Base-by-base conservation (phyloP, 352 stramenopile species). In the Saprolegnia parasitica region DNA sequence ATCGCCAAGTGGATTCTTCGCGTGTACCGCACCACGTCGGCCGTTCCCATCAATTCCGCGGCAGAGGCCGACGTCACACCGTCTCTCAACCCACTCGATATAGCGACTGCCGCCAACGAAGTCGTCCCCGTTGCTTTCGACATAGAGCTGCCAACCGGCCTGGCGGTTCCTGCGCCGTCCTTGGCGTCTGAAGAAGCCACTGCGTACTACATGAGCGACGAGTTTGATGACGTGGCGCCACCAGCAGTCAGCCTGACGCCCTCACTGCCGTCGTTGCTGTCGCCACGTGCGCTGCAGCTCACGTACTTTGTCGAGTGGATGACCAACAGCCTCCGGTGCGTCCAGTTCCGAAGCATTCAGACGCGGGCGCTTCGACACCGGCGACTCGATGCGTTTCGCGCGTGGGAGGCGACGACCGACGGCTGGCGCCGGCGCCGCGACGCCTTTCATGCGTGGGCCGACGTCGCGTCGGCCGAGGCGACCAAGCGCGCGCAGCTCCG, bases 241-340 rank as follows among this genome's bases (percentile, higher is more conserved):
- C n/a, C 52, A 24, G 20, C 35, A 60, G 11, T n/a, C 11, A 3
- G 3, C 10, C 42, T 49, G 18, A n/a, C 42, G 18, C 18, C 42
- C 3, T 3, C 42, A 49, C 18, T n/a, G 42, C 11, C 11, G 54
- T 39, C 20, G 39, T 55, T 37, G 21, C n/a, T 21, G 24, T 55
- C 39, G 1, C 18, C 46, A 49, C 18, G 37, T 10, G 24, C 52
- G 11, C 24, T 70, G 5, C 13, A 55, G 35, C 20, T 61, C 23
- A 29, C 13, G 20, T 70, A 70, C 42, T 70, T 70, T 63, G 39
- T 70, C 63, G 42, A 61, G 29, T 70, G 63, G 63, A 63, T 70
- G 63, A 70, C 63, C 5, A 70, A 70, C n/a, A 21, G 6, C 15
- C 39, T 70, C 18, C 63, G 63, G 10, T 24, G 40, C 15, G 35